Evolutionary conservation across 352 stramenopile species (phyloP), one percentile per base, ranked within the genome.

Genomic region (Phytophthora litchii): DNA sequence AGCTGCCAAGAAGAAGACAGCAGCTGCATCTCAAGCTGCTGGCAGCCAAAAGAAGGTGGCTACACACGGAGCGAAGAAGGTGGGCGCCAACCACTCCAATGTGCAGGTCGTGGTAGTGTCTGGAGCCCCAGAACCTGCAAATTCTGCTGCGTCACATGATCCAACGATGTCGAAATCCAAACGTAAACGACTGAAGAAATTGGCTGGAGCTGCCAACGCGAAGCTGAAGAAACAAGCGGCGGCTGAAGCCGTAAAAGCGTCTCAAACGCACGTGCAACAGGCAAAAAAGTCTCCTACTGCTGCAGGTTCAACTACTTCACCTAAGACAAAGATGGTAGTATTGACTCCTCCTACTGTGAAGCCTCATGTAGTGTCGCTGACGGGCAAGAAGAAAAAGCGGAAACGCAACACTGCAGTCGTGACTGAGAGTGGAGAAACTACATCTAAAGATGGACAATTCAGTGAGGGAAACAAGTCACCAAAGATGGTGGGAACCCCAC

Each of bases 381-480:
- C 48, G 20, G 38, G 19, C 14, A 53, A 53, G n/a, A 73, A 67
- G 60, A 74, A 60, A 19, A 76, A 72, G 16, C 74, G 67, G 32
- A 70, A 53, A 27, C 60, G 61, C 12, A 43, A 43, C 2, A 37
- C 19, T 45, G n/a, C 21, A 25, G 3, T 27, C 5, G 23, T 45
- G 13, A n/a, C 20, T 9, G 37, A 53, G 16, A 57, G 12, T 36
- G 25, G 9, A 12, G 36, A 20, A 10, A n/a, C 35, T 5, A 31
- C 20, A 16, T 6, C 34, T 12, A 65, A 52, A 20, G 17, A 32
- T 44, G 46, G 55, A 20, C 34, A 45, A 25, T 19, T 23, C 3
- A 35, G 35, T 13, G 38, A 59, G 6, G 41, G 2, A 12, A 36
- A 17, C n/a, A 50, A 59, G 20, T 17, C 16, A 12, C 25, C 19